Base-by-base conservation (phyloP, 2,329 filamentous ascomycete genomes). In the Ophiostoma perfectum region DNA sequence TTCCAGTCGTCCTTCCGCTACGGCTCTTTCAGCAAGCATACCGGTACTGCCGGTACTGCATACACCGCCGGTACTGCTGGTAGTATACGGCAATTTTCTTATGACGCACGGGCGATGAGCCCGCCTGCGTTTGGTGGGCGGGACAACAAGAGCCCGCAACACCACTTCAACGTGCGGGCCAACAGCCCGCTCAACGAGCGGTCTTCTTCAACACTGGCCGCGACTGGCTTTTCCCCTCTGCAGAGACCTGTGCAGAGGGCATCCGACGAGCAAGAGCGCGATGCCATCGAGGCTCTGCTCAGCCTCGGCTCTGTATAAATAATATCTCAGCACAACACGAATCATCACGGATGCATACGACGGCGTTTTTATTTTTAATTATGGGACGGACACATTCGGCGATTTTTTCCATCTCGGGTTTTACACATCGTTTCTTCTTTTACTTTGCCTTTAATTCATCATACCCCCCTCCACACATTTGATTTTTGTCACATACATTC, bases 211-310 rank as follows among this genome's bases (percentile, higher is more conserved):
- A 41, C 67, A 38, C n/a, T 63, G 16, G 49, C 69, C 4, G 45
- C 66, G 6, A 68, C 80, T 71, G 77, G 78, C 74, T 82, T 82
- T 73, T 79, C 86, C 73, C 79, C 85, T 77, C 79, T 87, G 74
- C 80, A 82, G 70, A 78, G 83, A 70, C 80, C 85, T 77, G 79
- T 87, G 74, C 80, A 82, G 70, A 78, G 83, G 70, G 78, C 84
- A 70, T 84, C 86, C 67, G 86, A 89, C 76, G 85, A 87, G 70
- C 89, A 92, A 78, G 91, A 94, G 81, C 88, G 89, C 74, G 91
- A 92, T 78, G 91, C 91, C 68, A 86, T 93, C 72, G 91, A 92
- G 78, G 91, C 91, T 72, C 86, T 94, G 75, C 82, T 95, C 75
- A 86, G 88, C 78, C 89, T 95, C 78, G 90, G 91, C 79, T 93